Percentiles rank a stretch among this genome's conserved stretches.
phyloP scores from a whole-genome alignment of 257 asterid genomes.

The Ehretia macrophylla region DNA sequence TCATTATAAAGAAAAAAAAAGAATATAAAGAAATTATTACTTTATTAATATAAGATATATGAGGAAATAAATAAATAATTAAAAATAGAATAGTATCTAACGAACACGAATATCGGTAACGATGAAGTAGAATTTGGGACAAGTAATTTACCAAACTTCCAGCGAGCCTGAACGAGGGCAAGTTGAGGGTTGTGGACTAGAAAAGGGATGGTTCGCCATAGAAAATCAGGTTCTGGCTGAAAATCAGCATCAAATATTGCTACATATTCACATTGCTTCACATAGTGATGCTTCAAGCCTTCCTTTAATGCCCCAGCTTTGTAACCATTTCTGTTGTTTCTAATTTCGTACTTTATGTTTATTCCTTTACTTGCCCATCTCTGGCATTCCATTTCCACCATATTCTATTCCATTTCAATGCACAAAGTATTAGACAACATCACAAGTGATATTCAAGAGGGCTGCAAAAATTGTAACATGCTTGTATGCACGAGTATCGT shows the following conservation, averaged over 20 bases:
- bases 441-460: no score
- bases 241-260: conserved; percentile 92
- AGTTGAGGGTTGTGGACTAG: conserved; percentile 72
- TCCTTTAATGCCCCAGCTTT: conserved; percentile 92
- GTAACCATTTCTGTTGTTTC: conserved; percentile 86
- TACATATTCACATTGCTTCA: conserved; percentile 80
- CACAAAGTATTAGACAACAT: background rate
- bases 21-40: no score
- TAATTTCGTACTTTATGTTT: conserved; percentile 78
- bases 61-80: no score
- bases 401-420: conserved; percentile 34
- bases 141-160: conserved; percentile 68
- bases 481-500: no score
- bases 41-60: no score
- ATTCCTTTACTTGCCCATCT: conserved; percentile 95
- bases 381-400: conserved; percentile 89
- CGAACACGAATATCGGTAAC: no score
- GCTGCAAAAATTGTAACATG: no score
- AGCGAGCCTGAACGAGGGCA: conserved; percentile 89
- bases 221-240: conserved; percentile 91
- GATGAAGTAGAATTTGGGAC: no score
- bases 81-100: no score
- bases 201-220: conserved; percentile 77
- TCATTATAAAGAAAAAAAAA: no score
- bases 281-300: conserved; percentile 69